Evolutionary conservation across 306 rosid genomes (phyloP).

Genomic region (Prunus mume): DNA sequence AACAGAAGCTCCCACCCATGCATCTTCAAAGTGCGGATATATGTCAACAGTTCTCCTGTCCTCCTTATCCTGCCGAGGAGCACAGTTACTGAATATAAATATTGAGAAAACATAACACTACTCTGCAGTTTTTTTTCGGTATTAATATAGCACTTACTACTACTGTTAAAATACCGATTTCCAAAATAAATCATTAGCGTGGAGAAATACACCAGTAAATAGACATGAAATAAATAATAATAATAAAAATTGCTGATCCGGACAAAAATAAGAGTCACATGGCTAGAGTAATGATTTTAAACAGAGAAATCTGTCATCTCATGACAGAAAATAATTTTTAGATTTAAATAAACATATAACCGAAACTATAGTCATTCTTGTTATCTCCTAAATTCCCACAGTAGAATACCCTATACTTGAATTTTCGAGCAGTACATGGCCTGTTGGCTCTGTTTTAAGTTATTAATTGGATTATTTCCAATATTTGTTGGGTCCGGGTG

Average conservation of each 20-base stretch:
- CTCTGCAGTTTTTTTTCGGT: not conserved
- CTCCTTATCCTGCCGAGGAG: slow-evolving; percentile 61
- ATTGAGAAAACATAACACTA: not conserved
- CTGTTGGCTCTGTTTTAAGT: too few species aligned
- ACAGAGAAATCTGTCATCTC: not conserved
- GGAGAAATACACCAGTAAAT: not conserved
- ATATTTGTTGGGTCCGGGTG: too few species aligned
- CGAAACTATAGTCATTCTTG: not conserved
- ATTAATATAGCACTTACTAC: not conserved
- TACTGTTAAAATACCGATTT: not conserved
- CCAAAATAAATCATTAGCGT: not conserved
- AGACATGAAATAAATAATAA: not conserved
- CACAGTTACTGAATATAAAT: not conserved
- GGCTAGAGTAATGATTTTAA: not conserved
- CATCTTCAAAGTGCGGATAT: slow-evolving; percentile 92
- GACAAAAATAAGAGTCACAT: not conserved
- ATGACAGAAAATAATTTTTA: not conserved
- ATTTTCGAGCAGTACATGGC: not conserved
- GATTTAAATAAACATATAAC: not conserved
- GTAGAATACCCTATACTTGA: not conserved
- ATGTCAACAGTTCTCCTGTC: slow-evolving; percentile 81
- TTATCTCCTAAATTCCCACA: not conserved
- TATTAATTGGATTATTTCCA: too few species aligned
- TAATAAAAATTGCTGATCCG: too few species aligned
- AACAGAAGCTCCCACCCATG: slow-evolving; percentile 93